A percentile compares a stretch with the other conserved stretches of the same genome.
These are phyloP conservation scores for Carex parvula DNA, from an alignment of 176 grass and related monocot species.

Conservation along the genomic window DNA sequence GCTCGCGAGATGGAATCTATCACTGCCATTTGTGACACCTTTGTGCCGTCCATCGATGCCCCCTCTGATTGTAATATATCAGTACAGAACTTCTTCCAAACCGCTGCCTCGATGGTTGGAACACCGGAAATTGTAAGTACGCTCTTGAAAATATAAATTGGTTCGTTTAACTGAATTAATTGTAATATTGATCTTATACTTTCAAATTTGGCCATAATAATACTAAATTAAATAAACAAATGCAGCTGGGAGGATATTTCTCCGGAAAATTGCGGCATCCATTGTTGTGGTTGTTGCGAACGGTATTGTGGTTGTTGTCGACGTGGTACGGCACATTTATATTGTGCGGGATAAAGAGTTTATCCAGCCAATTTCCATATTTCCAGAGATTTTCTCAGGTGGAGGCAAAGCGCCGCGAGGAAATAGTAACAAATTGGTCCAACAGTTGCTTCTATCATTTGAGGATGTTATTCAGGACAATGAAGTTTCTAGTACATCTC, in stretches of 20 bases:
- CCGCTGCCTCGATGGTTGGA: slow-evolving; percentile 39
- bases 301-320: slow-evolving; percentile 58
- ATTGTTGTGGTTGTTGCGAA: slow-evolving; percentile 24
- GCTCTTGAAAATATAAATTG: not conserved
- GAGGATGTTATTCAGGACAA: slow-evolving; percentile 50
- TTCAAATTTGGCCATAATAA: not conserved
- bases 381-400: slow-evolving; percentile 58
- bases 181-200: not conserved
- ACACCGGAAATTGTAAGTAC: slow-evolving; percentile 32
- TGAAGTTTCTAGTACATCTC: slow-evolving; percentile 59
- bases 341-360: slow-evolving; percentile 45
- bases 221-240: not conserved
- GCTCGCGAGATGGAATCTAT: slow-evolving; percentile 36
- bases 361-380: slow-evolving; percentile 48
- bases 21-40: slow-evolving; percentile 30
- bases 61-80: not conserved
- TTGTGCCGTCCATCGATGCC: slow-evolving; percentile 22
- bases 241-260: slow-evolving; percentile 3
- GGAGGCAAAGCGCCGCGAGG: slow-evolving; percentile 37
- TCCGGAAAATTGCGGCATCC: slow-evolving; percentile 6
- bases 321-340: slow-evolving; percentile 58
- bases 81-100: slow-evolving; percentile 26
- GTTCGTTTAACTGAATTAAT: not conserved
- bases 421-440: slow-evolving; percentile 49
- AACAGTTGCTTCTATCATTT: slow-evolving; percentile 40